Percentiles rank a stretch among this genome's conserved stretches.
These are phyloP conservation scores for Talaromyces proteolyticus DNA, from an alignment of 495 filamentous ascomycete species.

Conservation along the genomic window DNA sequence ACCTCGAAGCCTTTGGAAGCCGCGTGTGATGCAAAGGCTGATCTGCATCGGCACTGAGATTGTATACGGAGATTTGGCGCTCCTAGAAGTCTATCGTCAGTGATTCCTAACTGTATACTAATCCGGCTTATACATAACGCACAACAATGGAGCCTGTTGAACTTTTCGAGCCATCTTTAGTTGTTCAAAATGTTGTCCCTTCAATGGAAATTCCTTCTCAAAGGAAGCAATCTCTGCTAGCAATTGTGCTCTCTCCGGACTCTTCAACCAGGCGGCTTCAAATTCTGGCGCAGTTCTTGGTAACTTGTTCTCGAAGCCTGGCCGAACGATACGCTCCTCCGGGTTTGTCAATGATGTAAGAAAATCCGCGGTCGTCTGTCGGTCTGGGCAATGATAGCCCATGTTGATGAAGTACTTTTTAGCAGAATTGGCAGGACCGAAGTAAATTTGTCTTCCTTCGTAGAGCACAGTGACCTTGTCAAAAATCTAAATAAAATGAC, in stretches of 20 bases:
- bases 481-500: conserved; percentile 32
- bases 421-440: conserved; percentile 56
- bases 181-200: conserved; percentile 55
- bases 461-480: conserved; percentile 80
- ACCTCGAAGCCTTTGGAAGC: conserved; percentile 58
- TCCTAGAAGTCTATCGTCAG: neutral
- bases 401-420: conserved; percentile 67
- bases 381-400: conserved; percentile 67
- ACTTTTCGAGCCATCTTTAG: conserved; percentile 64
- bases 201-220: conserved; percentile 54
- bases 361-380: conserved; percentile 75
- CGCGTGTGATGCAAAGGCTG: conserved; percentile 66
- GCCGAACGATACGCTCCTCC: conserved; percentile 54
- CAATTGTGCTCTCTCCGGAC: conserved; percentile 56
- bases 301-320: conserved; percentile 58
- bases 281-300: conserved; percentile 77
- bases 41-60: conserved; percentile 68
- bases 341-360: conserved; percentile 74
- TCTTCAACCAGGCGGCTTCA: conserved; percentile 66
- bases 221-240: conserved; percentile 67
- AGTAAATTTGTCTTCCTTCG: conserved; percentile 80
- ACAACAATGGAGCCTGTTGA: conserved; percentile 20
- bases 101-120: neutral
- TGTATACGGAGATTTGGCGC: conserved; percentile 67
- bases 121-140: neutral